Evolutionary conservation across 108 stramenopile genomes (phyloP).

Genomic region (Nannochloropsis salina): DNA sequence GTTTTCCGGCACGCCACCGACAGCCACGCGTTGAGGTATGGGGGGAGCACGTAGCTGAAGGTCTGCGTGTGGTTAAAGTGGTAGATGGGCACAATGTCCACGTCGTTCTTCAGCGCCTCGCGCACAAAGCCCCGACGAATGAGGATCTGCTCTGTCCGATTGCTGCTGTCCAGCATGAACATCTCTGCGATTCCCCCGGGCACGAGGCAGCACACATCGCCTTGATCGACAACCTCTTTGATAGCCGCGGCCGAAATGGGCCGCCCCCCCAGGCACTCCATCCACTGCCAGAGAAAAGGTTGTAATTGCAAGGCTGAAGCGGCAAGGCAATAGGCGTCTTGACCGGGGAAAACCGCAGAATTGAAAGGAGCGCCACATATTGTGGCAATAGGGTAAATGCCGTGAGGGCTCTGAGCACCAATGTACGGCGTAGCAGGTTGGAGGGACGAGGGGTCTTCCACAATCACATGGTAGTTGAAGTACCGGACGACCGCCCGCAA

Average conservation of each 20-base stretch:
- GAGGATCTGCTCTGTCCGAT: background rate
- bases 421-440: background rate
- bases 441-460: background rate
- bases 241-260: background rate
- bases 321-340: background rate
- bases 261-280: background rate
- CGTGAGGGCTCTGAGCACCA: background rate
- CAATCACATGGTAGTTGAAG: background rate
- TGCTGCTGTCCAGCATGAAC: background rate
- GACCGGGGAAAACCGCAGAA: background rate
- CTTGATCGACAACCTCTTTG: background rate
- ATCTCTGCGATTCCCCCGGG: background rate
- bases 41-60: background rate
- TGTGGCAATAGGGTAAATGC: background rate
- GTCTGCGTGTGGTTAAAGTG: slow-evolving; percentile 16
- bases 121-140: background rate
- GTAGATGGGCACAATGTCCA: background rate
- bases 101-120: background rate
- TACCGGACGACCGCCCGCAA: background rate
- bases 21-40: background rate
- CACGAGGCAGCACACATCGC: background rate
- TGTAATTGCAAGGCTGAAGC: background rate
- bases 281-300: slow-evolving; percentile 1
- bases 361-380: slow-evolving; percentile 11
- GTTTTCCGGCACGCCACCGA: background rate